Evolutionary conservation across 306 rosid genomes (phyloP).

Genomic region (Acacia acuminata): DNA sequence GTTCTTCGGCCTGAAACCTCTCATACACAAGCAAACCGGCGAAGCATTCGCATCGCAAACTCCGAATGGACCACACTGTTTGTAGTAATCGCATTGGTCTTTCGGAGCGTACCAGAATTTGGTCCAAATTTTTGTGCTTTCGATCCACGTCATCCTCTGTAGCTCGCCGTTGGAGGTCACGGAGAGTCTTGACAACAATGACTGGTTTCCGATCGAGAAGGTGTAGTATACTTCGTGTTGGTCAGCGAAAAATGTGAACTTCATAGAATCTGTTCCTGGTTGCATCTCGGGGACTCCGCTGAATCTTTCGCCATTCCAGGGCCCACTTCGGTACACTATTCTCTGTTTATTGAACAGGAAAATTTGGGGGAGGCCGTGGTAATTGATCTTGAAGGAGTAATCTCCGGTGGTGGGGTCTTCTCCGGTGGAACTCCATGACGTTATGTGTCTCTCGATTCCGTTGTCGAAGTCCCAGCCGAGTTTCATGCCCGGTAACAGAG

Average conservation of each 20-base stretch:
- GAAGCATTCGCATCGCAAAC: constrained; percentile 61
- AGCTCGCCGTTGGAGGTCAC: constrained; percentile 40
- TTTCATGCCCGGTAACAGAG: constrained; percentile 68
- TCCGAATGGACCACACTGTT: constrained; percentile 62
- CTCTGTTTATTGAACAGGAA: constrained; percentile 27
- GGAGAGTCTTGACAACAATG: constrained; percentile 41
- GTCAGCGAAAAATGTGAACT: constrained; percentile 33
- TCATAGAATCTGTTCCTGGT: constrained; percentile 28
- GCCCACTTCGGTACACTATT: constrained; percentile 54
- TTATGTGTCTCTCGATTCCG: constrained; percentile 40
- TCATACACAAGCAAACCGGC: constrained; percentile 64
- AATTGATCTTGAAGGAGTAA: constrained; percentile 45
- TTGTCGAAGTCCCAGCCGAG: constrained; percentile 63
- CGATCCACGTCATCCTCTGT: constrained; percentile 51
- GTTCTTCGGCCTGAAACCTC: constrained; percentile 62
- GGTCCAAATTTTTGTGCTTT: constrained; percentile 45
- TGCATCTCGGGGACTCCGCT: constrained; percentile 79
- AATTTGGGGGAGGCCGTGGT: constrained; percentile 60
- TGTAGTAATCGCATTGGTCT: constrained; percentile 60
- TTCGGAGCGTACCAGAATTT: constrained; percentile 63
- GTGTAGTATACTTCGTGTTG: constrained; percentile 52
- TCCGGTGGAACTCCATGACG: constrained; percentile 52
- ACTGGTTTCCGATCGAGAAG: constrained; percentile 26
- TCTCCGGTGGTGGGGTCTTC: constrained; percentile 63
- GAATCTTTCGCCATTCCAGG: constrained; percentile 78